phyloP scores from a whole-genome alignment of 768 basidiomycete genomes.

The Artomyces pyxidatus region DNA sequence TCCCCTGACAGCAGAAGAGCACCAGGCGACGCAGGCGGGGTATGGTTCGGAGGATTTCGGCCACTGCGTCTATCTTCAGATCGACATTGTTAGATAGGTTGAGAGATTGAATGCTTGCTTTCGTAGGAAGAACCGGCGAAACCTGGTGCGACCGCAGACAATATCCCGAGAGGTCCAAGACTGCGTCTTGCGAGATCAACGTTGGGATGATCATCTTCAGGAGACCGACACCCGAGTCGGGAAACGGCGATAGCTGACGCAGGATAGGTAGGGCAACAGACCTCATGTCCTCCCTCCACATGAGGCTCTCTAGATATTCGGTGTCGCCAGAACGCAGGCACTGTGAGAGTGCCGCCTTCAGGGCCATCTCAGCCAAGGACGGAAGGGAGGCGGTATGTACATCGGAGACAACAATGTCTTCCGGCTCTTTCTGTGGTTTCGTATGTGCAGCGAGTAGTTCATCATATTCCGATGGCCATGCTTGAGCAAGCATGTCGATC shows the following conservation, averaged over 20 bases:
- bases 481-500: background rate
- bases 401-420: background rate
- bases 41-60: background rate
- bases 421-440: background rate
- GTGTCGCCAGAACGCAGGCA: background rate
- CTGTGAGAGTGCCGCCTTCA: background rate
- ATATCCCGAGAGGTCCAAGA: background rate
- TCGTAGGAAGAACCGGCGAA: background rate
- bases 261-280: background rate
- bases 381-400: background rate
- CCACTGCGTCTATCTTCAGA: background rate
- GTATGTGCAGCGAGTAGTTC: background rate
- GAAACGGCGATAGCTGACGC: background rate
- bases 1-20: background rate
- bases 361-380: background rate
- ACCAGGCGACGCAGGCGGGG: background rate
- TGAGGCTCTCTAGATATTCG: background rate
- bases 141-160: background rate
- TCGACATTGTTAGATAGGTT: background rate
- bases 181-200: background rate
- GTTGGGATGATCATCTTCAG: background rate
- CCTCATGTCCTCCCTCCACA: background rate
- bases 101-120: background rate
- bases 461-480: constrained; percentile 1
- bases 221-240: background rate